A percentile compares a stretch with the other conserved stretches of the same genome.
Evolutionary conservation across 768 basidiomycete species (phyloP).

Genomic region (Lactifluus rugatus): DNA sequence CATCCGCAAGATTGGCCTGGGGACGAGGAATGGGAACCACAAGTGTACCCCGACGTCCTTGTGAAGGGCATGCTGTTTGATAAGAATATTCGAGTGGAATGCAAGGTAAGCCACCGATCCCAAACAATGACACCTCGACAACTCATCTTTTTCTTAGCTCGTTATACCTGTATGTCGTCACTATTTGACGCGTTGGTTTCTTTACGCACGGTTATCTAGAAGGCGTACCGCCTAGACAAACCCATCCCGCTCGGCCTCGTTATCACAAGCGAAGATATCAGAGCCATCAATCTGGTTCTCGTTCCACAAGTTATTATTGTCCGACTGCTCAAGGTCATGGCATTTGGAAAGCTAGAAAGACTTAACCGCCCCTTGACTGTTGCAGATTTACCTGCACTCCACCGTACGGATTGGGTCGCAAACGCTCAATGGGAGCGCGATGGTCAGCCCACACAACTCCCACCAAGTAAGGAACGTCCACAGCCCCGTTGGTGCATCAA

Average conservation of each 20-base stretch:
- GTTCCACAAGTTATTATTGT: conserved; percentile 5
- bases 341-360: conserved; percentile 8
- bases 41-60: neutral
- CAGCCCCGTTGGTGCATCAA: conserved; percentile 2
- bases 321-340: conserved; percentile 6
- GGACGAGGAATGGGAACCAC: neutral
- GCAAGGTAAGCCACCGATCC: conserved; percentile 1
- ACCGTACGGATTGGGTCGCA: conserved; percentile 1
- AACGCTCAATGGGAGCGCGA: conserved; percentile 5
- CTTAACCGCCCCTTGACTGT: neutral
- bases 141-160: conserved; percentile 2
- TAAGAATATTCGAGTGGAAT: conserved; percentile 7
- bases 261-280: neutral
- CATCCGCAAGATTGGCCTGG: neutral
- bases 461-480: neutral
- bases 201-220: neutral
- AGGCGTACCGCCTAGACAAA: neutral
- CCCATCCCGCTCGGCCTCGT: conserved; percentile 9
- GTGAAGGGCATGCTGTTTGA: conserved; percentile 3
- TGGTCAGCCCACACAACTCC: neutral
- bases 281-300: neutral
- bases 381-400: neutral
- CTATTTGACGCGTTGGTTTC: neutral
- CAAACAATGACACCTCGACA: neutral
- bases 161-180: neutral